A percentile compares a stretch with the other conserved stretches of the same genome.
phyloP scores from a whole-genome alignment of 2,329 filamentous ascomycete genomes.

The Paecilomyces variotii region DNA sequence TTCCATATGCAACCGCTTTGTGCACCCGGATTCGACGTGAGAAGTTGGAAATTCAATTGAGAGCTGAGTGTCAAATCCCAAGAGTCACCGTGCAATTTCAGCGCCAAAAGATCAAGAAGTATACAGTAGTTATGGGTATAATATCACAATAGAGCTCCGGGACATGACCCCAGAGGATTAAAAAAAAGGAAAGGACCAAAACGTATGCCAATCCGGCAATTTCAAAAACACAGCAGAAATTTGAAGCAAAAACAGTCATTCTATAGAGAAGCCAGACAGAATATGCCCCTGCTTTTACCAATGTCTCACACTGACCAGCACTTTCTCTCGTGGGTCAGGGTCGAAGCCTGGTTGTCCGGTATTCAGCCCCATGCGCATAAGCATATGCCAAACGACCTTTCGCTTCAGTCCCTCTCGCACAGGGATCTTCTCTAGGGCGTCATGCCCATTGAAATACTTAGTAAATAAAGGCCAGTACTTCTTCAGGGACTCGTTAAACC shows the following conservation, averaged over 20 bases:
- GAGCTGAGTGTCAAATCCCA: neutral
- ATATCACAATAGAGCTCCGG: neutral
- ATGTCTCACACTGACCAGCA: constrained; percentile 57
- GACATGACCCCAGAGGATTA: neutral
- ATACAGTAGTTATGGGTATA: neutral
- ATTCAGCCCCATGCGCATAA: constrained; percentile 59
- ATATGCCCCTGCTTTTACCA: constrained; percentile 46
- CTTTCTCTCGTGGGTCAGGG: constrained; percentile 27
- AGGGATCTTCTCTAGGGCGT: constrained; percentile 77
- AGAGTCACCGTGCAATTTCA: neutral
- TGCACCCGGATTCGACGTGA: neutral
- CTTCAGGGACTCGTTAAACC: constrained; percentile 35
- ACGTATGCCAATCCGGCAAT: neutral
- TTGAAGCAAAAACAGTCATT: neutral
- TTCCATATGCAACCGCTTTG: neutral
- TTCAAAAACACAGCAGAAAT: neutral
- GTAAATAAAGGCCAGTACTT: constrained; percentile 65
- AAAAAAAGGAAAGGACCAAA: neutral
- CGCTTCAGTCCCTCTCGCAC: constrained; percentile 80
- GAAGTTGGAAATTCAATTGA: neutral
- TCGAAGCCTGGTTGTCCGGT: constrained; percentile 30
- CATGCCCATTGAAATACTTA: constrained; percentile 81
- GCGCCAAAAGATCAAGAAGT: neutral
- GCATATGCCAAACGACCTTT: constrained; percentile 51
- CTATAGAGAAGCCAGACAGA: neutral